Conservation (phyloP, 495 filamentous ascomycete species). For the Penicillium argentinense region DNA sequence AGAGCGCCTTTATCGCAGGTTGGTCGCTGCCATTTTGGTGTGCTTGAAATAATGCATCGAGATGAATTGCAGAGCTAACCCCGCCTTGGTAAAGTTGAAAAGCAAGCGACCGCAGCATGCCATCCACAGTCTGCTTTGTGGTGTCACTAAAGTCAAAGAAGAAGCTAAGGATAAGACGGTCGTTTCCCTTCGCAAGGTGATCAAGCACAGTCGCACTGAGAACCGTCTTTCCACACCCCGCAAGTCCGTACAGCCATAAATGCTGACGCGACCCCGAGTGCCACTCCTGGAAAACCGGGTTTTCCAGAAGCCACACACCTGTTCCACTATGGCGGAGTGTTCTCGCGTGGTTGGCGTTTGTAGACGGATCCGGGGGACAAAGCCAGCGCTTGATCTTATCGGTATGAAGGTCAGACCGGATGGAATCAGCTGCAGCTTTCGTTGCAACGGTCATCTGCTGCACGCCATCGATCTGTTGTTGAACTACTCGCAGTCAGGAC, state of each 20-base stretch:
- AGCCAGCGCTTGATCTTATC: too few species aligned
- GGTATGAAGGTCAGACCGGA: too few species aligned
- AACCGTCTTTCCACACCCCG: conserved; percentile 40
- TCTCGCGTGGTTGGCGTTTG: conserved; percentile 7
- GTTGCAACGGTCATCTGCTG: too few species aligned
- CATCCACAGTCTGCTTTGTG: not conserved
- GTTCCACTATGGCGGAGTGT: conserved; percentile 11
- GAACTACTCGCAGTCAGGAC: too few species aligned
- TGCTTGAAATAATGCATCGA: not conserved
- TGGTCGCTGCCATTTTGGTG: not conserved
- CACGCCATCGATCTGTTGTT: too few species aligned
- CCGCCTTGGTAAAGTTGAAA: not conserved
- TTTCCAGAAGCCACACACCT: conserved; percentile 30
- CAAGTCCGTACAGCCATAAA: conserved; percentile 37
- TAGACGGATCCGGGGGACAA: not conserved
- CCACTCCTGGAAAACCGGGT: conserved; percentile 24
- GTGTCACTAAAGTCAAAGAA: not conserved
- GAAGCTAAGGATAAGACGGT: conserved; percentile 29
- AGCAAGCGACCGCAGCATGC: not conserved
- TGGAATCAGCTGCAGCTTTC: too few species aligned
- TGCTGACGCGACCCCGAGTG: conserved; percentile 9
- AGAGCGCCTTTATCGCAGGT: too few species aligned
- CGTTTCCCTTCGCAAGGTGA: conserved; percentile 14
- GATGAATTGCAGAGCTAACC: not conserved
- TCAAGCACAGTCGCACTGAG: conserved; percentile 31